These are phyloP conservation scores for Cerrena zonata DNA, from an alignment of 1,284 basidiomycete genomes.

Conservation along the genomic window DNA sequence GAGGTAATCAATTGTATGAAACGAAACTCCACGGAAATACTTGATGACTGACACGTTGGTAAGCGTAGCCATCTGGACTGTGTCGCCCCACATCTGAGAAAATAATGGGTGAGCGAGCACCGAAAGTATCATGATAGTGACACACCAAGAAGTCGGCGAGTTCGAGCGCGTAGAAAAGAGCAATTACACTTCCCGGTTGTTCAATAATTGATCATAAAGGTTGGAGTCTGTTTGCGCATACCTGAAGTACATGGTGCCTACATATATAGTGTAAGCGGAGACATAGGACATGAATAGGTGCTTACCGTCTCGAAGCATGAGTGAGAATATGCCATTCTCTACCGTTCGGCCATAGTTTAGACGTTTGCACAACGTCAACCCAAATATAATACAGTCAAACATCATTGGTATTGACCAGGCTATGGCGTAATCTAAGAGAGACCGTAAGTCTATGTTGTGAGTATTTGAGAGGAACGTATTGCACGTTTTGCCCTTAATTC, in stretches of 20 bases:
- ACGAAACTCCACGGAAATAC: neutral
- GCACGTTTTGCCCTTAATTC: neutral
- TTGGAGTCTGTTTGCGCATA: no score
- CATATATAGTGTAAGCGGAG: no score
- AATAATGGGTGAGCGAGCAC: no score
- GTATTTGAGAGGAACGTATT: neutral
- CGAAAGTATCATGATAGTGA: no score
- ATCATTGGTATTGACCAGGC: neutral
- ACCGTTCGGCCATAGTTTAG: neutral
- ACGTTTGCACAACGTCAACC: neutral
- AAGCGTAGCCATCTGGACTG: neutral
- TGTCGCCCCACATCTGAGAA: neutral
- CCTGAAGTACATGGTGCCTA: no score
- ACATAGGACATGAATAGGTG: no score
- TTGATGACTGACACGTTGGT: neutral
- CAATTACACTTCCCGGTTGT: no score
- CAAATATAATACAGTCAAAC: neutral
- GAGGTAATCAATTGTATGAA: no score
- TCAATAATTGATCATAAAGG: no score
- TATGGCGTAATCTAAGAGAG: neutral
- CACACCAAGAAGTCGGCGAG: no score
- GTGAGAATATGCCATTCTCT: neutral
- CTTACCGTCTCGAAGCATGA: slow-evolving; percentile 1
- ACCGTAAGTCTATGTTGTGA: neutral
- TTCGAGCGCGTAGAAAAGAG: no score